A percentile compares a stretch with the other conserved stretches of the same genome.
Evolutionary conservation across 257 asterid genomes (phyloP).

Genomic region (Scutellaria barbata): DNA sequence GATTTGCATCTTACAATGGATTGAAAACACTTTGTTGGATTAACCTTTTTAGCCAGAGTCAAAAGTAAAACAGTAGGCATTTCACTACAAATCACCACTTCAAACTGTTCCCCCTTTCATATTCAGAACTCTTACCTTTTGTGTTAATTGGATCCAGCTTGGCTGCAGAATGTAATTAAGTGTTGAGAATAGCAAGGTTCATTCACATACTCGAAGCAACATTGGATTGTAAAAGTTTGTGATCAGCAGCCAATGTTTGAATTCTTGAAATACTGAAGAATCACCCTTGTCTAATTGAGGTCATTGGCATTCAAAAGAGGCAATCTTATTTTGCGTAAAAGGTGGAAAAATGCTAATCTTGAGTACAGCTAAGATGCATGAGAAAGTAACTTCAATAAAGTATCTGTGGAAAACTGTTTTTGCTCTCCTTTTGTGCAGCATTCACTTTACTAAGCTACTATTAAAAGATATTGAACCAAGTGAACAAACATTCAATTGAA

Average conservation of each 20-base stretch:
- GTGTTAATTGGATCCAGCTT: background rate
- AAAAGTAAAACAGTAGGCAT: conserved; percentile 1
- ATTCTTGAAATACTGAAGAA: background rate
- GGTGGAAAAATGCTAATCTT: background rate
- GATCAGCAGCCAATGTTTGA: conserved; percentile 7
- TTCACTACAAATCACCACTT: background rate
- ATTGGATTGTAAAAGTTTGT: background rate
- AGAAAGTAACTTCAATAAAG: background rate
- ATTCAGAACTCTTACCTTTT: background rate
- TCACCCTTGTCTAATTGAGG: background rate
- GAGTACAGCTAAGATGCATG: conserved; percentile 2
- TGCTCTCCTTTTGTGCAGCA: conserved; percentile 5
- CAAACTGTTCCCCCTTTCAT: too few species aligned
- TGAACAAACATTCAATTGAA: conserved; percentile 17
- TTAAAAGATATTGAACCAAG: background rate
- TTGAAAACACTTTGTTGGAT: background rate
- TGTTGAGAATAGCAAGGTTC: background rate
- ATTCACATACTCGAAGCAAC: background rate
- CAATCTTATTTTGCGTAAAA: background rate
- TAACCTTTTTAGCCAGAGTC: background rate
- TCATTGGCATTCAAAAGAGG: background rate
- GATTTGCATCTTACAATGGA: background rate
- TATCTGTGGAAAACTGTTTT: background rate
- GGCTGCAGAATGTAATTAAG: background rate
- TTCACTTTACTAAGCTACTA: background rate